phyloP scores from a whole-genome alignment of 305 asterid species.

The Fraxinus platypoda region DNA sequence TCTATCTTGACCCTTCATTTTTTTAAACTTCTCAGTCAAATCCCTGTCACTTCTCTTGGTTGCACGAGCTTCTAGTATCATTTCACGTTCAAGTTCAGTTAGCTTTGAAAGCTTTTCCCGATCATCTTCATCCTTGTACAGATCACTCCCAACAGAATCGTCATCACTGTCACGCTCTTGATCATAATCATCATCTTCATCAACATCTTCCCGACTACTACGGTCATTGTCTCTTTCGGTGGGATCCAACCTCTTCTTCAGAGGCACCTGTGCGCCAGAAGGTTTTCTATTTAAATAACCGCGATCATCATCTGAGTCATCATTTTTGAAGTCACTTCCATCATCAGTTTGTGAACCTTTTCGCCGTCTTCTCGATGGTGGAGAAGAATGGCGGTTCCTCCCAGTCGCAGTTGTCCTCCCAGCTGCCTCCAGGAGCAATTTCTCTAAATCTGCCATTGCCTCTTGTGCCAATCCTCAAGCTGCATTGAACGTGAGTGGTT shows the following conservation, averaged over 20 bases:
- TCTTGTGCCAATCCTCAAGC: conserved; percentile 23
- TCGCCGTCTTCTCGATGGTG: conserved; percentile 57
- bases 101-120: conserved; percentile 80
- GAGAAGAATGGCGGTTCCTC: conserved; percentile 67
- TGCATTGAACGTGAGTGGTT: conserved; percentile 4
- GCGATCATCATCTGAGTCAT: conserved; percentile 80
- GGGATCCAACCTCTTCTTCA: conserved; percentile 83
- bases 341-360: conserved; percentile 70
- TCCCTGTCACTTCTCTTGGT: conserved; percentile 84
- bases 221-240: conserved; percentile 70
- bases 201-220: conserved; percentile 65
- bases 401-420: conserved; percentile 69
- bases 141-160: conserved; percentile 94
- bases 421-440: conserved; percentile 88
- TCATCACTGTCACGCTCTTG: conserved; percentile 76
- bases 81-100: conserved; percentile 82
- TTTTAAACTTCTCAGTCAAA: conserved; percentile 62
- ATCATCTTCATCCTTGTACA: conserved; percentile 87
- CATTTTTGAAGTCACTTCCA: conserved; percentile 82
- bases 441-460: conserved; percentile 77
- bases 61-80: conserved; percentile 86
- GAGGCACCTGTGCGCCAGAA: conserved; percentile 79
- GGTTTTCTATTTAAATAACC: conserved; percentile 70
- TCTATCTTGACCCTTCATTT: conserved; percentile 53
- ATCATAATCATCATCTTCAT: conserved; percentile 46